Evolutionary conservation across 345 rosid genomes (phyloP).

Genomic region (Gossypium australe): DNA sequence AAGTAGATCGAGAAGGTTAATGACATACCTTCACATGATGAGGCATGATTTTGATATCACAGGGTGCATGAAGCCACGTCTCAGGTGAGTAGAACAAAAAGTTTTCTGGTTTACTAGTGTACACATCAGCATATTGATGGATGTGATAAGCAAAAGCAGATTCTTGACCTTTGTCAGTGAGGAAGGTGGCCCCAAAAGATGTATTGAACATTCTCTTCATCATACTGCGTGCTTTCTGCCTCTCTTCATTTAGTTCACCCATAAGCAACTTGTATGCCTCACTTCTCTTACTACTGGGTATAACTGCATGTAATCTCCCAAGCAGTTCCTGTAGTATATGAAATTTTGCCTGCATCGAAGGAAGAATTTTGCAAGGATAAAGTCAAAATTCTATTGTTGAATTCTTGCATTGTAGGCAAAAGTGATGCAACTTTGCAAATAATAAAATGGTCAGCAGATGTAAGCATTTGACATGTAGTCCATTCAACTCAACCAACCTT

Average conservation of each 20-base stretch:
- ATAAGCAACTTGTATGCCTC: slow-evolving; percentile 50
- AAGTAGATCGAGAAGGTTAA: background rate
- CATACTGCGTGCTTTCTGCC: slow-evolving; percentile 56
- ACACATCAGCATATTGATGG: slow-evolving; percentile 84
- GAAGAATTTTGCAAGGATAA: background rate
- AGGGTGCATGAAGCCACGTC: slow-evolving; percentile 95
- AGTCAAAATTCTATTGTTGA: background rate
- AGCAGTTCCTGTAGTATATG: slow-evolving; percentile 91
- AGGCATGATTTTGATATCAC: slow-evolving; percentile 91
- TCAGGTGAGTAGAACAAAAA: slow-evolving; percentile 70
- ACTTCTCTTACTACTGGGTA: slow-evolving; percentile 38
- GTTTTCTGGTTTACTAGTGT: slow-evolving; percentile 88
- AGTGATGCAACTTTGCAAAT: background rate
- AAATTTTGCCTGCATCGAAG: slow-evolving; percentile 66
- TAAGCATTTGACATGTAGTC: background rate
- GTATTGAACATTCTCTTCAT: slow-evolving; percentile 89
- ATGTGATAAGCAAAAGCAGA: slow-evolving; percentile 95
- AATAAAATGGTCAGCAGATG: background rate
- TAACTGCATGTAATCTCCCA: slow-evolving; percentile 66
- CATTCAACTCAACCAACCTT: slow-evolving; percentile 1
- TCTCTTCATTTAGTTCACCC: slow-evolving; percentile 64
- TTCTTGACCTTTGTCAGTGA: slow-evolving; percentile 88
- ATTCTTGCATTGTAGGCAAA: background rate
- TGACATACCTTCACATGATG: slow-evolving; percentile 83
- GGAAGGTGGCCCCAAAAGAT: slow-evolving; percentile 96